Evolutionary conservation across 2,329 filamentous ascomycete species (phyloP).

Genomic region (Monilinia laxa): DNA sequence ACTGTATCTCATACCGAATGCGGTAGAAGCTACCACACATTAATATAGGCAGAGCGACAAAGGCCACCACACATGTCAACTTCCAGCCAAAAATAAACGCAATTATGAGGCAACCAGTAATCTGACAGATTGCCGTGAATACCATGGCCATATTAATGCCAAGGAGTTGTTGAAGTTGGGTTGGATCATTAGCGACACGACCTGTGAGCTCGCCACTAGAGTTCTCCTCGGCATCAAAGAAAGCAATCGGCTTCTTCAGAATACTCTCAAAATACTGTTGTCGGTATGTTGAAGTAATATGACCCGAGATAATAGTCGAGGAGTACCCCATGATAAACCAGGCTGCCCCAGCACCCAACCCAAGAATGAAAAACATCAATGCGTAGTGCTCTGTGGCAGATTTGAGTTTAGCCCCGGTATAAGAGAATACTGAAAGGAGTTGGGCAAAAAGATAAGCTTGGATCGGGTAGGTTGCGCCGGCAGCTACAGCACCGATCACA

Average conservation of each 20-base stretch:
- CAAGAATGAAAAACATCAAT: conserved; percentile 51
- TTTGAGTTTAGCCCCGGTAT: conserved; percentile 29
- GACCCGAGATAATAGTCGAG: conserved; percentile 43
- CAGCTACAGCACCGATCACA: conserved; percentile 44
- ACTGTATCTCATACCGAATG: conserved; percentile 54
- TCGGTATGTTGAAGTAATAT: conserved; percentile 41
- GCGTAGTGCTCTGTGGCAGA: conserved; percentile 47
- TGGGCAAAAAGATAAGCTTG: conserved; percentile 42
- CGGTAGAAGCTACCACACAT: conserved; percentile 48
- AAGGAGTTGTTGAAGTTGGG: conserved; percentile 51
- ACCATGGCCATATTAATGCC: conserved; percentile 54
- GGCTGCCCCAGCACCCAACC: conserved; percentile 43
- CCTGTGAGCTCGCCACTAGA: conserved; percentile 50
- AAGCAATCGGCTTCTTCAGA: conserved; percentile 45
- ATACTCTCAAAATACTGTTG: conserved; percentile 49
- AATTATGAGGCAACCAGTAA: conserved; percentile 64
- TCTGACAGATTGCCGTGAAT: conserved; percentile 61
- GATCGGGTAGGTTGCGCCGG: conserved; percentile 42
- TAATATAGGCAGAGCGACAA: conserved; percentile 55
- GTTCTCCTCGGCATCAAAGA: conserved; percentile 48
- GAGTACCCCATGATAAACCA: conserved; percentile 39
- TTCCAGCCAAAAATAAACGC: conserved; percentile 77
- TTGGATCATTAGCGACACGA: conserved; percentile 49
- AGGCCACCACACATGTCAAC: conserved; percentile 65
- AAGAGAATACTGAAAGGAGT: conserved; percentile 38